phyloP scores from a whole-genome alignment of 305 asterid species.

The Ajuga reptans region DNA sequence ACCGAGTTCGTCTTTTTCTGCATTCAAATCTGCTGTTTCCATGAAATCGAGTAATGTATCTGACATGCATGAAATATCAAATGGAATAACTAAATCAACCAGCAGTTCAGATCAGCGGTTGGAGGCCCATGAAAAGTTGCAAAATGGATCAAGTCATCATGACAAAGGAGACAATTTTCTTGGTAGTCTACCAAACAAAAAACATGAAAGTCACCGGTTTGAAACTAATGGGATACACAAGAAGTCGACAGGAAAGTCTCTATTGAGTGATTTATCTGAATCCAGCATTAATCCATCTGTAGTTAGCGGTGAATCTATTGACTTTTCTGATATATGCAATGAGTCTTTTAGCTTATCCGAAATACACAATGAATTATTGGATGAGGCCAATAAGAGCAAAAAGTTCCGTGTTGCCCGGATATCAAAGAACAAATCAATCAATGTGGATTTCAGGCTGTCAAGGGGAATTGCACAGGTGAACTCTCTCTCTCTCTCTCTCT shows the following conservation, averaged over 20 bases:
- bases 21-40: slow-evolving; percentile 41
- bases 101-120: slow-evolving; percentile 32
- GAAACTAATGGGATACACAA: slow-evolving; percentile 40
- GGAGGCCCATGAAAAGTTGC: slow-evolving; percentile 35
- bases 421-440: slow-evolving; percentile 77
- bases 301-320: slow-evolving; percentile 37
- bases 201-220: slow-evolving; percentile 32
- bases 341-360: slow-evolving; percentile 49
- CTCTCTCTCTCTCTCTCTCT: neutral
- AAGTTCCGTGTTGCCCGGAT: slow-evolving; percentile 65
- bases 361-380: slow-evolving; percentile 43
- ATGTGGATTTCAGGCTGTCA: slow-evolving; percentile 88
- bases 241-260: slow-evolving; percentile 35
- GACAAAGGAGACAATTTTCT: slow-evolving; percentile 22
- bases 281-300: slow-evolving; percentile 33
- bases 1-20: slow-evolving; percentile 31
- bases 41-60: slow-evolving; percentile 34
- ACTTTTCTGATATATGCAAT: slow-evolving; percentile 40
- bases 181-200: slow-evolving; percentile 27
- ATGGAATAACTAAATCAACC: slow-evolving; percentile 34
- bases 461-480: slow-evolving; percentile 94
- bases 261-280: slow-evolving; percentile 34
- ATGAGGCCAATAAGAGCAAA: slow-evolving; percentile 51
- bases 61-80: slow-evolving; percentile 34
- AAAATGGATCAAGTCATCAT: slow-evolving; percentile 32